Conservation (phyloP, 257 asterid species). For the Handroanthus guayacan region DNA sequence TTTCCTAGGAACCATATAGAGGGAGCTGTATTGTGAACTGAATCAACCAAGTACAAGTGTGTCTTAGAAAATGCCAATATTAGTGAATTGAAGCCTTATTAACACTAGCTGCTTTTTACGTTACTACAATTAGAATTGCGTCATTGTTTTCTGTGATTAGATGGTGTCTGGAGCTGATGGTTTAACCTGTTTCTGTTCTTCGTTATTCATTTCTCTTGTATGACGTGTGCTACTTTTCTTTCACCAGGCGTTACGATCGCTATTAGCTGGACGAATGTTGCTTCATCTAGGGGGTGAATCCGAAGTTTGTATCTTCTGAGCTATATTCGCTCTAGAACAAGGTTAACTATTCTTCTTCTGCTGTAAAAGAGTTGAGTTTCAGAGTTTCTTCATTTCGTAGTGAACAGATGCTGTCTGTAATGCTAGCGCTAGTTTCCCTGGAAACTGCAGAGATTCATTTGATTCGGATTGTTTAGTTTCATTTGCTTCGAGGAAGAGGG, state of each 20-base stretch:
- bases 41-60: no score
- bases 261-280: slow-evolving; percentile 35
- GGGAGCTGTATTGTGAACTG: no score
- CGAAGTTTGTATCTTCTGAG: slow-evolving; percentile 7
- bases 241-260: slow-evolving; percentile 44
- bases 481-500: slow-evolving; percentile 1
- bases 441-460: not conserved
- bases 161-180: not conserved
- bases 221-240: not conserved
- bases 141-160: not conserved
- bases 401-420: not conserved
- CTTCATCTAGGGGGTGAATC: slow-evolving; percentile 6
- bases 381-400: not conserved
- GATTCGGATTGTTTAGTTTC: not conserved
- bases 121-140: not conserved
- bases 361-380: not conserved
- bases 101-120: not conserved
- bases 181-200: not conserved
- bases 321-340: slow-evolving; percentile 1
- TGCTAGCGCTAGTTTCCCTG: not conserved
- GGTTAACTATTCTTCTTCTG: not conserved
- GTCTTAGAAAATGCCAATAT: no score
- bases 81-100: not conserved
- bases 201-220: no score
- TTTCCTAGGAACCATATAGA: no score